phyloP scores from a whole-genome alignment of 1,139 yeast genomes.

The Sugiyamaella neomexicana region DNA sequence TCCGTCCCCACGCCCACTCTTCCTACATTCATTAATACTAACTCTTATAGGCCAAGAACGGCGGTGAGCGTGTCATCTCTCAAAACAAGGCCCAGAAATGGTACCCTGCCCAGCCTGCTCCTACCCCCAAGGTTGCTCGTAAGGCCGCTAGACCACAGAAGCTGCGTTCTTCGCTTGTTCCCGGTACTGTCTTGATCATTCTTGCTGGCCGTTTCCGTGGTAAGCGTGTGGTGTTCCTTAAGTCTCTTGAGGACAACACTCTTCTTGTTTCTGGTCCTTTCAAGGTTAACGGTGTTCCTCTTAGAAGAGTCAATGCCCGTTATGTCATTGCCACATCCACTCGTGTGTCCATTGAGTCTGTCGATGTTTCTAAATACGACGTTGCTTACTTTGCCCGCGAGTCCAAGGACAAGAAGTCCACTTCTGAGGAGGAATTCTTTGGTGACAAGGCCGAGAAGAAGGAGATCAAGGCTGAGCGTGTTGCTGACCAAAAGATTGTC shows the following conservation, averaged over 20 bases:
- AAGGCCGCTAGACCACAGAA: slow-evolving; percentile 93
- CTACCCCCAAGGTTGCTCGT: slow-evolving; percentile 62
- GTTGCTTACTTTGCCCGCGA: slow-evolving; percentile 98
- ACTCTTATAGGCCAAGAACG: slow-evolving; percentile 39
- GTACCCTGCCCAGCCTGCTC: slow-evolving; percentile 92
- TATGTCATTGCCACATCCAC: slow-evolving; percentile 99
- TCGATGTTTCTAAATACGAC: slow-evolving; percentile 89
- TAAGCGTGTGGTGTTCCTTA: slow-evolving; percentile 98
- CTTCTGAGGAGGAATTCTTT: slow-evolving; percentile 95
- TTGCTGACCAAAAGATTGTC: slow-evolving; percentile 96
- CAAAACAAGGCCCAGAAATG: slow-evolving; percentile 71
- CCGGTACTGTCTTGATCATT: slow-evolving; percentile 97
- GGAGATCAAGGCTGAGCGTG: slow-evolving; percentile 90
- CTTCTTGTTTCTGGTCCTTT: slow-evolving; percentile 98
- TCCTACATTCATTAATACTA: slow-evolving; percentile 14
- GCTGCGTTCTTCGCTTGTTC: slow-evolving; percentile 94
- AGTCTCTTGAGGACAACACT: slow-evolving; percentile 98
- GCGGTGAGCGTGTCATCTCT: slow-evolving; percentile 38
- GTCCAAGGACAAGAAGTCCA: slow-evolving; percentile 59
- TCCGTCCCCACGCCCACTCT: no score
- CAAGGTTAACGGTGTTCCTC: slow-evolving; percentile 99
- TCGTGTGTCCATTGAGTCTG: slow-evolving; percentile 73
- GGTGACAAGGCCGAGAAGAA: slow-evolving; percentile 83
- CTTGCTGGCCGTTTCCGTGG: slow-evolving; percentile 99
- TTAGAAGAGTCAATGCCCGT: slow-evolving; percentile 98